phyloP scores from a whole-genome alignment of 768 basidiomycete species.

The Hypsizygus marmoreus region DNA sequence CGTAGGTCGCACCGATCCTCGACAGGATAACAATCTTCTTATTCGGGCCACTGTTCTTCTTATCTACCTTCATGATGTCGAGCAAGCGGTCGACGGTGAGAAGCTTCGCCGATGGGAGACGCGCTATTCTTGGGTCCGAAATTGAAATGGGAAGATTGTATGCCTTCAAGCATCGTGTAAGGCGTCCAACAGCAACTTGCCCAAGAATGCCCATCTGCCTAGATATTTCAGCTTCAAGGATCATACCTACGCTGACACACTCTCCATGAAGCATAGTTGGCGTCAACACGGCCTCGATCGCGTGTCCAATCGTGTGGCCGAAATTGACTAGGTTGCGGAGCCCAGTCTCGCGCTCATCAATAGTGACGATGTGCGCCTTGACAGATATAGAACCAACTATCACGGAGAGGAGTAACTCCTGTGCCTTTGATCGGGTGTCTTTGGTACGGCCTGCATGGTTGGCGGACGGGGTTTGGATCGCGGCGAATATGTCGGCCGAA shows the following conservation, averaged over 20 bases:
- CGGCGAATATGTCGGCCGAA: conserved; percentile 81
- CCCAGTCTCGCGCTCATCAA: conserved; percentile 95
- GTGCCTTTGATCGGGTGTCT: conserved; percentile 71
- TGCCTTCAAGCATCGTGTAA: conserved; percentile 83
- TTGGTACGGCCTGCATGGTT: conserved; percentile 58
- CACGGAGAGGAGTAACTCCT: conserved; percentile 84
- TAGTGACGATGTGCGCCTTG: conserved; percentile 95
- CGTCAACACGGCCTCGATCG: conserved; percentile 94
- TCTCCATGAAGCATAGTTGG: conserved; percentile 95
- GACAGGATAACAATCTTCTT: conserved; percentile 95
- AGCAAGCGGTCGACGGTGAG: conserved; percentile 82
- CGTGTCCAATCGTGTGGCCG: conserved; percentile 97
- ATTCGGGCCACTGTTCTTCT: conserved; percentile 91
- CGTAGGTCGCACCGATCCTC: conserved; percentile 88
- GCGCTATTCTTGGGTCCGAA: conserved; percentile 74
- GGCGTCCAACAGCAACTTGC: conserved; percentile 90
- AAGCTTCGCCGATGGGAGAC: conserved; percentile 65
- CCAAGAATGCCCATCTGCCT: conserved; percentile 84
- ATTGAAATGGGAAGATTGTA: conserved; percentile 90
- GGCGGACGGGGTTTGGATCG: conserved; percentile 73
- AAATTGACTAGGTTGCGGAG: conserved; percentile 99
- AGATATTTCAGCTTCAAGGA: conserved; percentile 93
- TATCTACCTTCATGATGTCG: conserved; percentile 95
- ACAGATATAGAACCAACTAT: conserved; percentile 93
- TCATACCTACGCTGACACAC: conserved; percentile 94